Percentiles rank a stretch among this genome's conserved stretches.
Evolutionary conservation across 1,284 basidiomycete species (phyloP).

Genomic region (Phellopilus nigrolimitatus): DNA sequence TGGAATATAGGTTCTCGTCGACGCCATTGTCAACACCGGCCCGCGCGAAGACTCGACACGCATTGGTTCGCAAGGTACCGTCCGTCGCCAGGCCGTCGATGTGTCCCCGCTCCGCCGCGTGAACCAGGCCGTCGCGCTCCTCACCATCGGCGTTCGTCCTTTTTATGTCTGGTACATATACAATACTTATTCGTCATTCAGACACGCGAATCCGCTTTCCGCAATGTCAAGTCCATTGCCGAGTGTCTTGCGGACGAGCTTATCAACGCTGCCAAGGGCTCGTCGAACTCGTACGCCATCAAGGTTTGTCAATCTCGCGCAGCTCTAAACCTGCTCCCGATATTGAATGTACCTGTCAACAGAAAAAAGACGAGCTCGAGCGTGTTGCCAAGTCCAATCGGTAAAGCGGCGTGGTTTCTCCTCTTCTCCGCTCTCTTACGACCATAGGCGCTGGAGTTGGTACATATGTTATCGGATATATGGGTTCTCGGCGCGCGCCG

Average conservation of each 20-base stretch:
- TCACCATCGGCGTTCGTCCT: conserved; percentile 85
- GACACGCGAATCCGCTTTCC: conserved; percentile 99
- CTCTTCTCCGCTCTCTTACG: background rate
- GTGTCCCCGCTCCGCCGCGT: conserved; percentile 97
- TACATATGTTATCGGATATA: conserved; percentile 3
- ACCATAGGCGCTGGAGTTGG: background rate
- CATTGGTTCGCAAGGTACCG: conserved; percentile 99
- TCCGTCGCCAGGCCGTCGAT: conserved; percentile 99
- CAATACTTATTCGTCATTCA: conserved; percentile 30
- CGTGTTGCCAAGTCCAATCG: conserved; percentile 99
- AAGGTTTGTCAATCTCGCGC: conserved; percentile 58
- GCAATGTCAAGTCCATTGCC: conserved; percentile 98
- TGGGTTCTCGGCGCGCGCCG: background rate
- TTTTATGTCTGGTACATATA: background rate
- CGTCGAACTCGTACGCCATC: conserved; percentile 99
- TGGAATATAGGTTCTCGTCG: conserved; percentile 73
- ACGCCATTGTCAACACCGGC: conserved; percentile 99
- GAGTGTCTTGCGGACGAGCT: conserved; percentile 99
- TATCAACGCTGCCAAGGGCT: conserved; percentile 99
- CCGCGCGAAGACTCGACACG: conserved; percentile 99
- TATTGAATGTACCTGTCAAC: conserved; percentile 15
- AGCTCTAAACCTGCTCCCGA: no score
- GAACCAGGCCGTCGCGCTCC: conserved; percentile 94
- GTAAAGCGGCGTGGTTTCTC: conserved; percentile 44
- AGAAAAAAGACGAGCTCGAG: conserved; percentile 97